Evolutionary conservation across 192 early-diverging fungal species (phyloP), one percentile per base, ranked within the genome.

Genomic region (Neocallimastix lanati): DNA sequence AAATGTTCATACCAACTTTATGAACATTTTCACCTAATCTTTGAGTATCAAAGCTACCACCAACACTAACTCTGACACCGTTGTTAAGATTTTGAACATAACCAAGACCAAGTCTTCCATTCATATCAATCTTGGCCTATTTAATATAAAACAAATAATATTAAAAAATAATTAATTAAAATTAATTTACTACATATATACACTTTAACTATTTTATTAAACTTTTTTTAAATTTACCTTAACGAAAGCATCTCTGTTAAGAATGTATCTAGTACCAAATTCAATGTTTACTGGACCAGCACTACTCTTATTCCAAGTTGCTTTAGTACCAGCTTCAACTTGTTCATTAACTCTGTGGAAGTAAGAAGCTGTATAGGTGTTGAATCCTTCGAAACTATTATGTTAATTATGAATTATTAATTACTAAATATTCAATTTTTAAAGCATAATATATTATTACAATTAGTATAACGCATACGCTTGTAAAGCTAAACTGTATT

Each of bases 241-340:
- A 28, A 79, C 79, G 9, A 76, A 29, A 12, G 79, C 77, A 76
- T 79, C 79, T 15, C 21, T 29, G 76, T 78, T 76, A 36, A 79
- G 79, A 76, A 58, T 28, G 76, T 40, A 58, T 29, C 38, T 29
- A 16, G 79, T 79, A 76, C 79, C 79, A 27, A 79, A 38, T 79
- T 79, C 79, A 76, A 79, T 30, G 18, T 29, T 76, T 18, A 79
- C 79, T 79, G 30, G 30, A 7, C 77, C 77, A 77, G 89, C 85
- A 83, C 90, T 87, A 86, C 91, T 91, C 85, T 92, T 90, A 82
- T 94, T 91, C 92, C 95, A 99, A 81, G 92, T 88, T 78, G 96
- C 96, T 84, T 93, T 93, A 80, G 92, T 97, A 85, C 95, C 96
- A 81, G 96, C 96, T 88, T 99, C 96, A 83, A 98, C 91, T 78